Evolutionary conservation across 495 filamentous ascomycete species (phyloP).

Genomic region (Neurospora intermedia): DNA sequence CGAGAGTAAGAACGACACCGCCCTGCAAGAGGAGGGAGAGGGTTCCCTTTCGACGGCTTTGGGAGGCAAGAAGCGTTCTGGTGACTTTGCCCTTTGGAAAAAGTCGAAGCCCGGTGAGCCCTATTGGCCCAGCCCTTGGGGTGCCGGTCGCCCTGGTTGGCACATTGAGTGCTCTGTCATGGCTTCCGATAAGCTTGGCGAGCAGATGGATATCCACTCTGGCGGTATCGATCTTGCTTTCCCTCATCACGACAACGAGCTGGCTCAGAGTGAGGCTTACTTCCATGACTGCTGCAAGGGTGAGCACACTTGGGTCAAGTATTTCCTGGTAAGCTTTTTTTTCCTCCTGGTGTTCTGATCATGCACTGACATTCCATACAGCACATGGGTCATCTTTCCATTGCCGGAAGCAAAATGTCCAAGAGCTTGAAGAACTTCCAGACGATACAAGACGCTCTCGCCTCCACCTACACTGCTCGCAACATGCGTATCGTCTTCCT

Average conservation of each 20-base stretch:
- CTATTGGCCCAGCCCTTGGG: conserved; percentile 80
- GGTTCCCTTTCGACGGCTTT: conserved; percentile 64
- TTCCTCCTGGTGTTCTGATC: too few species aligned
- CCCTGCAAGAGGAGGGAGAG: conserved; percentile 79
- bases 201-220: conserved; percentile 82
- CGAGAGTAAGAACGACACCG: conserved; percentile 74
- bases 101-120: conserved; percentile 86
- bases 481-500: conserved; percentile 80
- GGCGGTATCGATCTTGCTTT: conserved; percentile 90
- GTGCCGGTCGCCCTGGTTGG: conserved; percentile 82
- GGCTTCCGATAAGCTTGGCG: conserved; percentile 76
- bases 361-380: neutral
- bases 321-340: conserved; percentile 50
- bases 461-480: conserved; percentile 64
- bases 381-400: conserved; percentile 90
- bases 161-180: conserved; percentile 98
- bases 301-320: conserved; percentile 80
- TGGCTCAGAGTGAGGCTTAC: conserved; percentile 90
- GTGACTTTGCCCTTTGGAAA: conserved; percentile 95
- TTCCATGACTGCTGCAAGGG: conserved; percentile 41
- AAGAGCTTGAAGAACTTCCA: conserved; percentile 95
- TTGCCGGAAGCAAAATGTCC: conserved; percentile 87
- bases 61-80: conserved; percentile 55
- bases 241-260: conserved; percentile 93
- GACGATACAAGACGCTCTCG: conserved; percentile 80